Evolutionary conservation across 306 rosid genomes (phyloP).

Genomic region (Senna siamea): DNA sequence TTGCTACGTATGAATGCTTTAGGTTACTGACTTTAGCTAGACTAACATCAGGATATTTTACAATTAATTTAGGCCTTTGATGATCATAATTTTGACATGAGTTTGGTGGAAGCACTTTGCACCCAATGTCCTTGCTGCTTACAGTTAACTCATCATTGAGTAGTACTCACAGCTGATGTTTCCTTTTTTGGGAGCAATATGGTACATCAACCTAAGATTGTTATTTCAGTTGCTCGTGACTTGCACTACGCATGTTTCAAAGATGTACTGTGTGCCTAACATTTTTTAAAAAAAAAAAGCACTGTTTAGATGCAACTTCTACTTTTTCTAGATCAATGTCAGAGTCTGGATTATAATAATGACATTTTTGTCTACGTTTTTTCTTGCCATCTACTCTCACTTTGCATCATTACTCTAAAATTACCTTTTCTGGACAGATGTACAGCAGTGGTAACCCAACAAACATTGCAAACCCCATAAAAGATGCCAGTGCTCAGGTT

Average conservation of each 20-base stretch:
- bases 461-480: conserved; percentile 89
- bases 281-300: conserved; percentile 25
- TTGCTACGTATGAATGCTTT: conserved; percentile 1
- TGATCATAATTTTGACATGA: neutral
- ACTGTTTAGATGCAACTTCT: conserved; percentile 27
- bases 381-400: conserved; percentile 9
- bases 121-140: neutral
- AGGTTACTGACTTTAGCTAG: conserved; percentile 7
- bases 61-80: neutral
- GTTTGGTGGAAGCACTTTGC: conserved; percentile 1
- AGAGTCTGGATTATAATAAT: conserved; percentile 12
- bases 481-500: conserved; percentile 80
- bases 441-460: conserved; percentile 99
- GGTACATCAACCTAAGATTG: conserved; percentile 11
- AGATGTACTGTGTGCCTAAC: conserved; percentile 9
- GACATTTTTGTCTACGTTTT: neutral
- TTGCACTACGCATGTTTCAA: conserved; percentile 13
- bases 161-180: neutral
- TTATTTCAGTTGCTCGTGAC: neutral
- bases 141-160: neutral
- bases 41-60: neutral
- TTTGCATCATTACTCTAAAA: conserved; percentile 30
- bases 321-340: conserved; percentile 18
- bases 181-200: neutral
- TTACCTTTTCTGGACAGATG: conserved; percentile 60